phyloP scores from a whole-genome alignment of 2,329 filamentous ascomycete species.

The Apiospora arundinis region DNA sequence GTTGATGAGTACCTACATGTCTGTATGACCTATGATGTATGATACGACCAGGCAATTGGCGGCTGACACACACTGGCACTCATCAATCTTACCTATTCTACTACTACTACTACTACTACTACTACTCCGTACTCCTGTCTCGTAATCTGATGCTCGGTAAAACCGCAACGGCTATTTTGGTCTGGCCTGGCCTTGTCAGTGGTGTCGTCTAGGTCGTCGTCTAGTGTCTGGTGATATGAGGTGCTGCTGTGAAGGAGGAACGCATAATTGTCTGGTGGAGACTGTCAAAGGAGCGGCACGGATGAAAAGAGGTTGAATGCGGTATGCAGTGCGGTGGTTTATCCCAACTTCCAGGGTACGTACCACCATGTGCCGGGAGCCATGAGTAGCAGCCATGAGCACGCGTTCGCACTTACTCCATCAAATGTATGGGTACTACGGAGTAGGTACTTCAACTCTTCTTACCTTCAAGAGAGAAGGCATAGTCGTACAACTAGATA shows the following conservation, averaged over 20 bases:
- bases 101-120: too few species aligned
- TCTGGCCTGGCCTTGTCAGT: background rate
- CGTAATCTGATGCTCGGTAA: slow-evolving; percentile 1
- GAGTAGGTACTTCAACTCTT: too few species aligned
- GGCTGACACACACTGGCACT: background rate
- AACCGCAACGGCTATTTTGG: background rate
- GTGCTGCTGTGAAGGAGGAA: background rate
- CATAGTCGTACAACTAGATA: too few species aligned
- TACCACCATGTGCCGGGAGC: slow-evolving; percentile 4
- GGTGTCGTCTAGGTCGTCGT: too few species aligned
- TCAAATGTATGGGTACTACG: background rate
- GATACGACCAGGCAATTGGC: background rate
- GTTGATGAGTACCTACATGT: background rate
- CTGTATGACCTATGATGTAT: background rate
- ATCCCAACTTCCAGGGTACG: background rate
- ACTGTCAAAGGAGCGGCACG: slow-evolving; percentile 1
- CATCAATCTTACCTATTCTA: background rate
- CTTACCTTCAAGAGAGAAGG: too few species aligned
- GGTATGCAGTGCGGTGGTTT: slow-evolving; percentile 1
- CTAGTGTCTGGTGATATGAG: background rate
- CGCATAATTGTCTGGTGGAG: slow-evolving; percentile 1
- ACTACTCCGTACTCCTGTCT: background rate
- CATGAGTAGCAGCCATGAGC: slow-evolving; percentile 19
- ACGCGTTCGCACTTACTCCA: slow-evolving; percentile 6
- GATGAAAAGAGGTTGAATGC: slow-evolving; percentile 16